A percentile compares a stretch with the other conserved stretches of the same genome.
These are phyloP conservation scores for Phytophthora capsici DNA, from an alignment of 352 stramenopile genomes.

Conservation along the genomic window DNA sequence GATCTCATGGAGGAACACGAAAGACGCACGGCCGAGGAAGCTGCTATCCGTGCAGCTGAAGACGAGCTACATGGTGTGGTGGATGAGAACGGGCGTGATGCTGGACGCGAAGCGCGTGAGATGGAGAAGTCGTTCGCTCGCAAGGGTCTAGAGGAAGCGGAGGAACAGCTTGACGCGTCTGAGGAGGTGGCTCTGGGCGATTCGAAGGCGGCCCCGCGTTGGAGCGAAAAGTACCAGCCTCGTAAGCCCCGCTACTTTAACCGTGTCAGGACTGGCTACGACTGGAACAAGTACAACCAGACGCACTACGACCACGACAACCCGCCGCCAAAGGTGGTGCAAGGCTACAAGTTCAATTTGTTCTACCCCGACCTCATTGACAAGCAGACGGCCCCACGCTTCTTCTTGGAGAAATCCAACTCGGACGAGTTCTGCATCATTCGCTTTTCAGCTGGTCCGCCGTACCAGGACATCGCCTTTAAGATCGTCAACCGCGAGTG, in stretches of 20 bases:
- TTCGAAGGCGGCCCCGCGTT: constrained; percentile 74
- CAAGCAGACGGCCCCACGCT: constrained; percentile 95
- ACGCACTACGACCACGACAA: constrained; percentile 99
- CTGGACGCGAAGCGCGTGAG: constrained; percentile 68
- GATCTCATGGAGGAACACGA: constrained; percentile 92
- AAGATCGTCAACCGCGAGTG: constrained; percentile 99
- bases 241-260: constrained; percentile 99
- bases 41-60: constrained; percentile 32
- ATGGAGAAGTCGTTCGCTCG: constrained; percentile 67
- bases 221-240: constrained; percentile 97
- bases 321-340: constrained; percentile 99
- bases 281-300: constrained; percentile 99
- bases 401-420: constrained; percentile 94
- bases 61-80: constrained; percentile 27
- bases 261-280: constrained; percentile 98
- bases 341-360: constrained; percentile 99
- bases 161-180: constrained; percentile 86
- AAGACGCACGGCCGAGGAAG: constrained; percentile 30
- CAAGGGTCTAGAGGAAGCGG: constrained; percentile 70
- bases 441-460: constrained; percentile 96
- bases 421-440: constrained; percentile 98
- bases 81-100: constrained; percentile 53
- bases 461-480: constrained; percentile 99
- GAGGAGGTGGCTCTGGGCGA: constrained; percentile 90
- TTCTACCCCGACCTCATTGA: constrained; percentile 99